Evolutionary conservation across 805 yeast genomes (phyloP).

Genomic region (Yarrowia sp.): DNA sequence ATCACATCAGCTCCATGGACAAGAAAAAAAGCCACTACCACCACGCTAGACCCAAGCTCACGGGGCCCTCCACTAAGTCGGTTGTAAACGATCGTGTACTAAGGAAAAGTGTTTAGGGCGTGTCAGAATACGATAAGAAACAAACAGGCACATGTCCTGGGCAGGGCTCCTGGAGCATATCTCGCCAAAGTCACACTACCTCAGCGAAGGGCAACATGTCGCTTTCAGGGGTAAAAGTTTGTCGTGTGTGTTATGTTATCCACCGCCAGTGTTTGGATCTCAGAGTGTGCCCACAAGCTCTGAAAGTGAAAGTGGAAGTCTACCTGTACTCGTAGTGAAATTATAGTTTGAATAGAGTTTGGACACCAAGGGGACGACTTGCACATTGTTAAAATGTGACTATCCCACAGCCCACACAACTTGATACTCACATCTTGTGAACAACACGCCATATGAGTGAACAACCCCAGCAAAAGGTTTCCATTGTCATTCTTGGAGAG

Average conservation of each 20-base stretch:
- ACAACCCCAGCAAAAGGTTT: conserved; percentile 42
- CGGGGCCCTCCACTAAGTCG: conserved; percentile 2
- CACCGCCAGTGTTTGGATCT: conserved; percentile 23
- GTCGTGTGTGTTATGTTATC: conserved; percentile 5
- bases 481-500: conserved; percentile 49
- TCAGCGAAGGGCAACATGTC: background rate
- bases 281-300: conserved; percentile 10
- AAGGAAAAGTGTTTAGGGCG: background rate
- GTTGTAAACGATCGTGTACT: background rate
- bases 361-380: conserved; percentile 33
- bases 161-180: conserved; percentile 1
- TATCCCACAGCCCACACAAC: conserved; percentile 33
- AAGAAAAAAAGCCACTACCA: conserved; percentile 18
- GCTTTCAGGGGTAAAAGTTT: conserved; percentile 36
- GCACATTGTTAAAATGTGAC: conserved; percentile 34
- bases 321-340: background rate
- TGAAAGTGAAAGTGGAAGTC: conserved; percentile 21
- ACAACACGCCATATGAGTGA: conserved; percentile 31
- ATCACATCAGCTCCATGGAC: conserved; percentile 24
- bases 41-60: conserved; percentile 17
- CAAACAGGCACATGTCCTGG: background rate
- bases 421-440: conserved; percentile 6
- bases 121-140: background rate
- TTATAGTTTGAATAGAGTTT: conserved; percentile 21
- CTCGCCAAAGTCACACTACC: conserved; percentile 13